These are phyloP conservation scores for Cryptococcus sp. DNA, from an alignment of 1,284 basidiomycete genomes.

Conservation along the genomic window DNA sequence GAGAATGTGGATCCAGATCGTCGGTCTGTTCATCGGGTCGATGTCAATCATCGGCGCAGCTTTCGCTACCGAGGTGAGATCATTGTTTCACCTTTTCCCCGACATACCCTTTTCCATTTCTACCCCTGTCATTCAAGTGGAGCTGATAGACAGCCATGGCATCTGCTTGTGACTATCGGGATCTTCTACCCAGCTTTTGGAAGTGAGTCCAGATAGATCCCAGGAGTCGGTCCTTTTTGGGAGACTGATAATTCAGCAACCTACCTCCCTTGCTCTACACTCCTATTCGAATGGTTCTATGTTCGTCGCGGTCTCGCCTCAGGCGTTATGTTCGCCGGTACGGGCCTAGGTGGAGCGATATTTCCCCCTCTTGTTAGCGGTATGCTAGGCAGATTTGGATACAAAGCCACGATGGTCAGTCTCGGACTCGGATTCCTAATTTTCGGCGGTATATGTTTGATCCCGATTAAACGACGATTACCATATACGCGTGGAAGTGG, in stretches of 20 bases:
- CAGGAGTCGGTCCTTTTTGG: background rate
- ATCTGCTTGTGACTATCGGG: slow-evolving; percentile 43
- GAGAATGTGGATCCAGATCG: slow-evolving; percentile 22
- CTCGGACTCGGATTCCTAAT: slow-evolving; percentile 36
- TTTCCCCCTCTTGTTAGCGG: slow-evolving; percentile 42
- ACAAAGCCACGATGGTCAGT: slow-evolving; percentile 42
- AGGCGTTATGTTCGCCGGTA: slow-evolving; percentile 45
- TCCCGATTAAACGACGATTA: slow-evolving; percentile 42
- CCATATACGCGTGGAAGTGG: slow-evolving; percentile 18
- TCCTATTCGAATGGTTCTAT: slow-evolving; percentile 47
- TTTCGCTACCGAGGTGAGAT: slow-evolving; percentile 35
- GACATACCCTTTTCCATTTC: no score
- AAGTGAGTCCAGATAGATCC: slow-evolving; percentile 14
- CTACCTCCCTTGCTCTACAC: slow-evolving; percentile 44
- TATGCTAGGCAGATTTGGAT: slow-evolving; percentile 41
- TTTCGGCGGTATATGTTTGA: slow-evolving; percentile 29
- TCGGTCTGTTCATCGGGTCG: slow-evolving; percentile 25
- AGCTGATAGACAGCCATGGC: slow-evolving; percentile 27
- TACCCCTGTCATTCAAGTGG: background rate
- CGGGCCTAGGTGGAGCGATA: slow-evolving; percentile 41
- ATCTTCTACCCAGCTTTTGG: slow-evolving; percentile 40
- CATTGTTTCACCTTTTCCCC: no score
- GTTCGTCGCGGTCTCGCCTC: slow-evolving; percentile 40
- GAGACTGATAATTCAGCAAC: slow-evolving; percentile 12
- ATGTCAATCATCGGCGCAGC: slow-evolving; percentile 31